Base-by-base conservation (phyloP, 2,329 filamentous ascomycete species). In the Phoma herbarum region DNA sequence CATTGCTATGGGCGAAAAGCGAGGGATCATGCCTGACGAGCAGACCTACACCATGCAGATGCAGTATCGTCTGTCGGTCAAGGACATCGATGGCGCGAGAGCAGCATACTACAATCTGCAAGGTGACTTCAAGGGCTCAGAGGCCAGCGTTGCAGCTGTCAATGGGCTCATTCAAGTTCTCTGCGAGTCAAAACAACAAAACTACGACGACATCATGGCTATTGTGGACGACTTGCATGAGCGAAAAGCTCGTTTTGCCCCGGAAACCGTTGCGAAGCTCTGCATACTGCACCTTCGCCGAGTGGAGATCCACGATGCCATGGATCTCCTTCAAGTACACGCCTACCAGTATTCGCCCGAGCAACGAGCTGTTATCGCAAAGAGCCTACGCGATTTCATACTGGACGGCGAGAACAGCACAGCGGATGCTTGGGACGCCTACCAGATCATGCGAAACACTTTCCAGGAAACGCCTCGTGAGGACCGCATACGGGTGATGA, bases 311-410 rank as follows among this genome's bases (percentile, higher is more conserved):
- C 87, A 88, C 63, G 92, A 96, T 61, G 88, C 92, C 4, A 89
- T 92, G 61, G 92, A 96, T 71, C 84, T 96, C 0, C 84, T 98
- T 16, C 92, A 93, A 23, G 84, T 89, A 4, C 88, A 95, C 66
- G 85, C 87, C 4, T 86, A 88, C 65, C 85, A 88, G 55, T 92
- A 87, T 74, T 90, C 90, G 44, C 82, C 88, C 23, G 81, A 84
- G 12, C 90, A 96, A 72, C 87, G 93, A 59, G 82, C 82, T 8
- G 76, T 84, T 29, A 87, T 97, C 35, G 85, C 88, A 26, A 81
- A 86, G 12, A 84, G 85, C 0, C 86, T 97, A 50, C 79, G 90
- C 4, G 76, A 82, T 0, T 95, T 91, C 76, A 90, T 89, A 63
- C 77, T 88, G 18, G 86, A 95, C 66, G 78, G 74, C 41, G 89